Conservation (phyloP, 768 basidiomycete species). For the Kockovaella imperatae region DNA sequence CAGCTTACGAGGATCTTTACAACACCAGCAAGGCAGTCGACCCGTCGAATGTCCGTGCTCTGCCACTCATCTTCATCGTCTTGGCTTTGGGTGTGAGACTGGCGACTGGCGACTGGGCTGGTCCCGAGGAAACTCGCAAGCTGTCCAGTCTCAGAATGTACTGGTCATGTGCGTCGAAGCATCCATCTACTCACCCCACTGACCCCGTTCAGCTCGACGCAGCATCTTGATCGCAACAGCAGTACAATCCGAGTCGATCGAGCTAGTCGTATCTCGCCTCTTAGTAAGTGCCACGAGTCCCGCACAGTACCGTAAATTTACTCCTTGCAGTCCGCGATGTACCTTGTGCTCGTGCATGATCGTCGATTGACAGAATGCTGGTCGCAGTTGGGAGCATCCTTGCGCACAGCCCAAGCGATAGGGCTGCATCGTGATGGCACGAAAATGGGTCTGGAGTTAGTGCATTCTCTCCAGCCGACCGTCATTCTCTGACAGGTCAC, state of each 20-base stretch:
- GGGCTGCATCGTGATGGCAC: conserved; percentile 85
- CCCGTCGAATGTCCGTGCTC: conserved; percentile 39
- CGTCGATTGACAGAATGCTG: conserved; percentile 78
- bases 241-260: conserved; percentile 83
- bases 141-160: conserved; percentile 83
- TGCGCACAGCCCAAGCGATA: conserved; percentile 85
- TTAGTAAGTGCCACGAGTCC: conserved; percentile 48
- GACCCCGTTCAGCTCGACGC: conserved; percentile 59
- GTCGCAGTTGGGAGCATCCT: conserved; percentile 88
- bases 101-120: conserved; percentile 75
- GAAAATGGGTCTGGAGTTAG: conserved; percentile 58
- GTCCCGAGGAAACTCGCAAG: conserved; percentile 65
- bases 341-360: conserved; percentile 49
- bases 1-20: conserved; percentile 57
- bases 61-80: conserved; percentile 88
- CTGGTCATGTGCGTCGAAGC: conserved; percentile 71
- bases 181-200: not conserved
- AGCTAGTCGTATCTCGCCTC: conserved; percentile 84
- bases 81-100: conserved; percentile 77
- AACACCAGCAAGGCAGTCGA: conserved; percentile 41
- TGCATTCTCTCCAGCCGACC: not conserved
- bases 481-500: not conserved
- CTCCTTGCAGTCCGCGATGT: conserved; percentile 56
- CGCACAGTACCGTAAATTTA: not conserved
- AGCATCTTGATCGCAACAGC: conserved; percentile 85